Conservation (phyloP, 768 basidiomycete genomes). For the Tremella fuciformis region DNA sequence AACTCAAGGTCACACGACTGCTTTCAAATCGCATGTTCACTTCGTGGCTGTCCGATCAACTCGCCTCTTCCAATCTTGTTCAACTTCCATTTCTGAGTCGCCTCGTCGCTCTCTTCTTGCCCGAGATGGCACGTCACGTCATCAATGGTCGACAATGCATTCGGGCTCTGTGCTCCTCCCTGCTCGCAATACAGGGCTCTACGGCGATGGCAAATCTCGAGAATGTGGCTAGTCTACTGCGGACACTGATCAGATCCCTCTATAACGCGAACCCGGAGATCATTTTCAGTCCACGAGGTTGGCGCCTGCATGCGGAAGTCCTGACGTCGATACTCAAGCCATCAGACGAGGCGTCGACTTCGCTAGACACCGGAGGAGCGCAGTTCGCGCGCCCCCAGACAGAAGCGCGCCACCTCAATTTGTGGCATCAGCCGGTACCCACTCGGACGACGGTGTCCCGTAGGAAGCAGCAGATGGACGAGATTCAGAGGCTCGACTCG, state of each 20-base stretch:
- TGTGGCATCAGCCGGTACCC: constrained; percentile 24
- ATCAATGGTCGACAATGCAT: constrained; percentile 31
- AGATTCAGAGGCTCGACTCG: constrained; percentile 45
- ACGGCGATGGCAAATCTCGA: constrained; percentile 17
- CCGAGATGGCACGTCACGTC: constrained; percentile 31
- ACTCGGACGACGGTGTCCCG: constrained; percentile 32
- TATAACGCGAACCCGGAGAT: constrained; percentile 24
- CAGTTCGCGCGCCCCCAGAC: neutral
- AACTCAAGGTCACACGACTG: constrained; percentile 31
- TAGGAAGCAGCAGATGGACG: constrained; percentile 43
- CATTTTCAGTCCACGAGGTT: constrained; percentile 30
- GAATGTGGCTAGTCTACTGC: constrained; percentile 26
- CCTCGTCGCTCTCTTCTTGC: constrained; percentile 29
- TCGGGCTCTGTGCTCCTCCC: constrained; percentile 28
- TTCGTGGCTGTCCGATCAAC: constrained; percentile 34
- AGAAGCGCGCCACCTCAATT: constrained; percentile 18
- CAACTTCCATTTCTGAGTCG: constrained; percentile 39
- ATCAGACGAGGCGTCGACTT: neutral
- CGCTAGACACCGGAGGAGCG: neutral
- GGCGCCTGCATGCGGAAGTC: constrained; percentile 23
- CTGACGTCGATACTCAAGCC: neutral
- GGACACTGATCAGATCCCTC: constrained; percentile 21
- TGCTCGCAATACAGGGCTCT: constrained; percentile 33
- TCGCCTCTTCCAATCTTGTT: constrained; percentile 33
- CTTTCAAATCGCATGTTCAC: constrained; percentile 31